phyloP scores from a whole-genome alignment of 2,329 filamentous ascomycete genomes.

The Fusarium citri region DNA sequence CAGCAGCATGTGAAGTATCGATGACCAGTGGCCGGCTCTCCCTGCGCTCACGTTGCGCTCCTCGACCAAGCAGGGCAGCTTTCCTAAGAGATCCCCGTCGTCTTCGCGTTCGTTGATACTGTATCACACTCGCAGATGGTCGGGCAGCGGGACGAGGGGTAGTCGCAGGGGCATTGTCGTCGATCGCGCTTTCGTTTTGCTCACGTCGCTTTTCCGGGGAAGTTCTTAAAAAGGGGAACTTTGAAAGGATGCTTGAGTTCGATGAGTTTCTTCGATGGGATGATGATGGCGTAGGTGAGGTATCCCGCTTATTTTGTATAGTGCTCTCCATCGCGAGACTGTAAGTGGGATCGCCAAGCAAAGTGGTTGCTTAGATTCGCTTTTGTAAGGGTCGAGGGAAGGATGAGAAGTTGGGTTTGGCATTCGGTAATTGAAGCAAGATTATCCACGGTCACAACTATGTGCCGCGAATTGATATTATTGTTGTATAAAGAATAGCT shows the following conservation, averaged over 20 bases:
- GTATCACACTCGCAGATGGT: constrained; percentile 49
- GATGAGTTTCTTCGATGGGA: constrained; percentile 63
- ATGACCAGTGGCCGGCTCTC: constrained; percentile 62
- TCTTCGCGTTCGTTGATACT: constrained; percentile 68
- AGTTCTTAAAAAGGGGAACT: constrained; percentile 74
- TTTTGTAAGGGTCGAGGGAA: constrained; percentile 10
- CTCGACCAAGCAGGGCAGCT: constrained; percentile 83
- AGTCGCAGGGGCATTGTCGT: constrained; percentile 51
- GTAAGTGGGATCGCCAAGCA: not conserved
- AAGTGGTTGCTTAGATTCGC: not conserved
- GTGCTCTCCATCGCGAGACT: constrained; percentile 32
- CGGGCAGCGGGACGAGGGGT: constrained; percentile 48
- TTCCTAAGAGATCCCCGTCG: constrained; percentile 89
- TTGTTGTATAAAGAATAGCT: not conserved
- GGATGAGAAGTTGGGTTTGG: not conserved
- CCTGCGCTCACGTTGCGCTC: constrained; percentile 70
- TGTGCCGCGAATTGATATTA: constrained; percentile 14
- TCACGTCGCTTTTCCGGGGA: constrained; percentile 48
- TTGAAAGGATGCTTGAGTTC: constrained; percentile 72
- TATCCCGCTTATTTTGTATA: constrained; percentile 14
- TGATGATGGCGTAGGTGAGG: constrained; percentile 31
- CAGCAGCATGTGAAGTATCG: constrained; percentile 52
- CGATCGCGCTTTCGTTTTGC: constrained; percentile 54
- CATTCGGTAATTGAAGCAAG: not conserved
- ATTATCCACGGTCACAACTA: constrained; percentile 14